Conservation (phyloP, 1,139 yeast genomes). For the Debaryomyces sp. region DNA sequence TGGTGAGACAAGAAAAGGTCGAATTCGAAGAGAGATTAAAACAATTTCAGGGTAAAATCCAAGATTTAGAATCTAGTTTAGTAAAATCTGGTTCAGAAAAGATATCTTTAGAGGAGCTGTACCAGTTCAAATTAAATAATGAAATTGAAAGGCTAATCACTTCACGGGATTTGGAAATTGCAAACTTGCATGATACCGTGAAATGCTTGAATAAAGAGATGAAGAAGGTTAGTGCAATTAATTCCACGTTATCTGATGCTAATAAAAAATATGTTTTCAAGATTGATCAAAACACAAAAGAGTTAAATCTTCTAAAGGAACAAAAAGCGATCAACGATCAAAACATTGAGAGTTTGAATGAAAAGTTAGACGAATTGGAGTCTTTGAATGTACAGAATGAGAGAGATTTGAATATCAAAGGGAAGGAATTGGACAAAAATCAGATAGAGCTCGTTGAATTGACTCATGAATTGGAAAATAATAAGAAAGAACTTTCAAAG, state of each 20-base stretch:
- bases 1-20: not conserved
- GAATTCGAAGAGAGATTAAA: not conserved
- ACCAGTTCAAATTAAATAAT: slow-evolving; percentile 30
- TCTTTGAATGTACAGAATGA: not conserved
- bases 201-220: slow-evolving; percentile 11
- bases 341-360: not conserved
- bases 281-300: not conserved
- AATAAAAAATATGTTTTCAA: not conserved
- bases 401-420: not conserved
- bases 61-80: slow-evolving; percentile 6
- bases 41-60: not conserved
- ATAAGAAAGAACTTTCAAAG: not conserved
- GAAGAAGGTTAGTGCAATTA: slow-evolving; percentile 7
- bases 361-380: not conserved
- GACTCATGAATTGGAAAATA: not conserved
- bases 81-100: slow-evolving; percentile 14
- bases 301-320: not conserved
- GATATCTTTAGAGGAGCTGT: slow-evolving; percentile 22
- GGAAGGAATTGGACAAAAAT: not conserved
- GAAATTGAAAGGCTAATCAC: slow-evolving; percentile 33
- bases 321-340: not conserved
- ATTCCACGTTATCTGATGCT: slow-evolving; percentile 3
- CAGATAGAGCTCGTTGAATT: not conserved
- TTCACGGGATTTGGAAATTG: slow-evolving; percentile 26
- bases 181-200: slow-evolving; percentile 13